A percentile compares a stretch with the other conserved stretches of the same genome.
phyloP scores from a whole-genome alignment of 805 yeast species.

The Saccharomycopsis malanga region DNA sequence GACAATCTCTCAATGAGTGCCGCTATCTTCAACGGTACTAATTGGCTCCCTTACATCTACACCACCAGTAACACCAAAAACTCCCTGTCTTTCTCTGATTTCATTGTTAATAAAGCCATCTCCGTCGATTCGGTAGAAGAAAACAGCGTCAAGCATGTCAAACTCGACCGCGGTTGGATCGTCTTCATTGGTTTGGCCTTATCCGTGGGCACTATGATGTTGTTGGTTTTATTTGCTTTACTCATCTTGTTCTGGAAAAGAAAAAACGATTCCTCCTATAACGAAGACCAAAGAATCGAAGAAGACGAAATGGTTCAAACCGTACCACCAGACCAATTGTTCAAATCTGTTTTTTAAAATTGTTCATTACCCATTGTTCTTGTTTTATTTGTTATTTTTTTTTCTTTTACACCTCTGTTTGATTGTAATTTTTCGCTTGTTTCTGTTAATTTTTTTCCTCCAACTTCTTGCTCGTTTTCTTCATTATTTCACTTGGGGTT shows the following conservation, averaged over 20 bases:
- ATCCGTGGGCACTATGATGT: conserved; percentile 45
- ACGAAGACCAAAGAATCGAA: conserved; percentile 47
- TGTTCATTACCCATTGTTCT: too few species aligned
- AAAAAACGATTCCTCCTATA: conserved; percentile 34
- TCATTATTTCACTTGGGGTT: too few species aligned
- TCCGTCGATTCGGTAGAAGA: conserved; percentile 23
- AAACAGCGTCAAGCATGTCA: conserved; percentile 24
- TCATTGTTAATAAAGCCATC: conserved; percentile 34
- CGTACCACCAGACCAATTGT: conserved; percentile 52
- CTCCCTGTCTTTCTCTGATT: conserved; percentile 25
- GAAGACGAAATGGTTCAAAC: conserved; percentile 55
- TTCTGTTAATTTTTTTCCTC: too few species aligned
- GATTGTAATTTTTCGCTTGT: too few species aligned
- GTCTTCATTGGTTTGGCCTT: conserved; percentile 64
- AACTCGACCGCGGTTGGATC: conserved; percentile 47
- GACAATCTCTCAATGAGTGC: conserved; percentile 45
- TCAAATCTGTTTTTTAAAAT: too few species aligned
- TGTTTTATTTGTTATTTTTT: too few species aligned
- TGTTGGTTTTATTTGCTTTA: conserved; percentile 36
- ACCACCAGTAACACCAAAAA: conserved; percentile 31
- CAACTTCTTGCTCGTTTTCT: too few species aligned
- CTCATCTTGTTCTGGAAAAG: conserved; percentile 31
- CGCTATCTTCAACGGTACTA: conserved; percentile 57
- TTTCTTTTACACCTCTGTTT: too few species aligned
- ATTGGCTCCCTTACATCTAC: conserved; percentile 61